phyloP scores from a whole-genome alignment of 306 rosid genomes.

The Leucaena leucocephala region DNA sequence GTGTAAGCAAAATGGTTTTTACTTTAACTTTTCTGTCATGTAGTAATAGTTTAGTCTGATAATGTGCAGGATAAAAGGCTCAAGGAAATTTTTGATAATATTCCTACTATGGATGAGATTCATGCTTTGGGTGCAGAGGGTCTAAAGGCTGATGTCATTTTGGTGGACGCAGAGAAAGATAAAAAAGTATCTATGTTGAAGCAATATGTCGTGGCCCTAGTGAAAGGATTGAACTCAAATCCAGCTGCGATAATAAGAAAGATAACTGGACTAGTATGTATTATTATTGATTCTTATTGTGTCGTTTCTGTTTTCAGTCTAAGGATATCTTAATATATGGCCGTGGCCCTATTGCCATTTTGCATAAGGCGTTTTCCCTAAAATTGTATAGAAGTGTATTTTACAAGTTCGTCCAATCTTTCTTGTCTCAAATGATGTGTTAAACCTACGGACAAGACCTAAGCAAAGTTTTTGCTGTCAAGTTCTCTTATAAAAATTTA shows the following conservation, averaged over 20 bases:
- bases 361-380: neutral
- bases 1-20: conserved; percentile 2
- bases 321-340: conserved; percentile 20
- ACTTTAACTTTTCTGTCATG: conserved; percentile 20
- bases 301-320: conserved; percentile 13
- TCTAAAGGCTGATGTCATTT: conserved; percentile 81
- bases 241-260: conserved; percentile 87
- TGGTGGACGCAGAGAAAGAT: conserved; percentile 88
- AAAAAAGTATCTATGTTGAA: conserved; percentile 89
- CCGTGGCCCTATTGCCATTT: conserved; percentile 5
- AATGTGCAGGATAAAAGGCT: conserved; percentile 83
- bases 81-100: conserved; percentile 65
- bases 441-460: neutral
- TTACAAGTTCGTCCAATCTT: neutral
- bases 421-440: neutral
- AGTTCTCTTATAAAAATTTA: neutral
- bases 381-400: conserved; percentile 15
- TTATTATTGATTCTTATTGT: conserved; percentile 24
- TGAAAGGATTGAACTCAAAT: conserved; percentile 86
- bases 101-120: conserved; percentile 90
- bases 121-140: conserved; percentile 73
- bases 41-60: conserved; percentile 29
- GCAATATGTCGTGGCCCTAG: conserved; percentile 78
- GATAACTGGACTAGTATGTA: conserved; percentile 86
- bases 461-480: neutral